Evolutionary conservation across 179 eudicot genomes (phyloP).

Genomic region (Monotropa hypopitys): DNA sequence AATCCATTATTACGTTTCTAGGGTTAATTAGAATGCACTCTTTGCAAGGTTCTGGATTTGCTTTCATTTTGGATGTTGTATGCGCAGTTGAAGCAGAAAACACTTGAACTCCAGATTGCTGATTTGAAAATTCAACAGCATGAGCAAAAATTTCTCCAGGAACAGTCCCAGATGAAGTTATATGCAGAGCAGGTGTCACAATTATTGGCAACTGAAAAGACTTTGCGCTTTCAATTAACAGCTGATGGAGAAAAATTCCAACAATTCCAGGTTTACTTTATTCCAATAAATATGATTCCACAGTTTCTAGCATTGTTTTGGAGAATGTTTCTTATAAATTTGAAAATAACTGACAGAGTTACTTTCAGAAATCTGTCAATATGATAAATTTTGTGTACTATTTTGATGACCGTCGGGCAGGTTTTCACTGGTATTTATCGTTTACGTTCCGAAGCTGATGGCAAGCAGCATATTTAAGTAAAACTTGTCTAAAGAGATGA

Average conservation of each 20-base stretch:
- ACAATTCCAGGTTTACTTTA: constrained; percentile 63
- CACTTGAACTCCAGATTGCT: constrained; percentile 86
- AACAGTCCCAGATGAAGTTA: constrained; percentile 71
- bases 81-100: constrained; percentile 80
- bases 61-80: constrained; percentile 6
- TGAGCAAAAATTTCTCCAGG: constrained; percentile 66
- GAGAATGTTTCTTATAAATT: neutral
- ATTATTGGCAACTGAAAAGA: constrained; percentile 70
- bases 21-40: neutral
- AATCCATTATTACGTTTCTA: neutral
- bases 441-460: neutral
- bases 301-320: neutral
- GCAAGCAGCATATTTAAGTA: neutral
- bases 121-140: constrained; percentile 77
- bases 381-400: neutral
- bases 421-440: neutral
- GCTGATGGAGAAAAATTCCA: constrained; percentile 96
- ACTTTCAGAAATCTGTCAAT: neutral
- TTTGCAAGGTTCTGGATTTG: neutral
- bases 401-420: neutral
- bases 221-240: constrained; percentile 67
- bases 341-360: neutral
- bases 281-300: neutral
- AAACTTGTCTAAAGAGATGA: neutral
- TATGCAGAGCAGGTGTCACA: constrained; percentile 86